Conservation (phyloP, 1,284 basidiomycete species). For the Ganoderma meredithae region DNA sequence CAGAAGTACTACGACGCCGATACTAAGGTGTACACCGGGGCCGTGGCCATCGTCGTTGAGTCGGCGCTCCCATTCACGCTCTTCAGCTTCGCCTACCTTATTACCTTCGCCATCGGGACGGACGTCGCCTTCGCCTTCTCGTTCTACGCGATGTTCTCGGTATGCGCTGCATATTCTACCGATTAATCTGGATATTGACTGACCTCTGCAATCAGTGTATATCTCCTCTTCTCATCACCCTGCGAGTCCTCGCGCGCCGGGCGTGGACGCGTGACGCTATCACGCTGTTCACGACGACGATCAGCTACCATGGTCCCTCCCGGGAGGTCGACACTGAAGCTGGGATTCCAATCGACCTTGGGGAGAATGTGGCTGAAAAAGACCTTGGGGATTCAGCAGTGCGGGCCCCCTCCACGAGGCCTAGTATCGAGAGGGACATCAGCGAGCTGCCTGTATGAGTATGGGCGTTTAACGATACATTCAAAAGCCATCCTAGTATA, state of each 20-base stretch:
- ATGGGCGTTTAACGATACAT: background rate
- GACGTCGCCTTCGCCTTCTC: conserved; percentile 30
- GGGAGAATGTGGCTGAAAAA: conserved; percentile 4
- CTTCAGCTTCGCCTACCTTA: conserved; percentile 28
- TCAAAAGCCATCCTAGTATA: background rate
- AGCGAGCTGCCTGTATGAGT: background rate
- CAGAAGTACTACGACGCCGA: background rate
- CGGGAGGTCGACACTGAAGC: conserved; percentile 19
- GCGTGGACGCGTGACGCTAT: conserved; percentile 39
- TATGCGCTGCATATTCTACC: conserved; percentile 5
- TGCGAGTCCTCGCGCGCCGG: conserved; percentile 41
- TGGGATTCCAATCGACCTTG: background rate
- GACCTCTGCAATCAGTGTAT: conserved; percentile 34
- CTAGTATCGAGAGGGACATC: background rate
- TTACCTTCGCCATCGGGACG: conserved; percentile 31
- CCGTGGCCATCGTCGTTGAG: conserved; percentile 31
- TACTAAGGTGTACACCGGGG: conserved; percentile 26
- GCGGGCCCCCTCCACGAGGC: background rate
- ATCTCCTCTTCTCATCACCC: conserved; percentile 44
- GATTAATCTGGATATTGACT: background rate
- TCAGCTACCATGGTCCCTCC: conserved; percentile 26
- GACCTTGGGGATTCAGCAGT: background rate
- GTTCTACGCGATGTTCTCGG: conserved; percentile 36
- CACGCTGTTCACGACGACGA: conserved; percentile 29
- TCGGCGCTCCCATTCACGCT: conserved; percentile 35